Evolutionary conservation across 495 filamentous ascomycete genomes (phyloP).

Genomic region (Xylaria acuta): DNA sequence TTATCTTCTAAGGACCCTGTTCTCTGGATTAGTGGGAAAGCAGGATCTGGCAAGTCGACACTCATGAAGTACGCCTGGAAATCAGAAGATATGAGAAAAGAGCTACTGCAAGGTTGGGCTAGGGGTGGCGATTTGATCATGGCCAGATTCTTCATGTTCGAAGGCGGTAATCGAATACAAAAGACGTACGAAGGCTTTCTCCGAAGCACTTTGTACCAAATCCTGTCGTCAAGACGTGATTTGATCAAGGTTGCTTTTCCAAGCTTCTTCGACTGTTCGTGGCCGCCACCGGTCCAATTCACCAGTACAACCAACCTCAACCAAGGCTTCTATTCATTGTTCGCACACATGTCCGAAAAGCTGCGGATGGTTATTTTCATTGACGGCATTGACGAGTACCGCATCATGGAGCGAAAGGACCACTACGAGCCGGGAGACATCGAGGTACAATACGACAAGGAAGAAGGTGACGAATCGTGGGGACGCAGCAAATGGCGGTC

Average conservation of each 20-base stretch:
- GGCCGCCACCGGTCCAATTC: constrained; percentile 39
- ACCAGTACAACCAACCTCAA: constrained; percentile 40
- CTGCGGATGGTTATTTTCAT: constrained; percentile 40
- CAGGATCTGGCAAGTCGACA: constrained; percentile 47
- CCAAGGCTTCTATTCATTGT: constrained; percentile 39
- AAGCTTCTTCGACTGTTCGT: constrained; percentile 38
- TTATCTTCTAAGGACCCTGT: constrained; percentile 33
- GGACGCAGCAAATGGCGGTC: constrained; percentile 39
- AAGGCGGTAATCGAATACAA: constrained; percentile 47
- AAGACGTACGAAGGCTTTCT: constrained; percentile 51
- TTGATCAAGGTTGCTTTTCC: constrained; percentile 42
- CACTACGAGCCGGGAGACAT: constrained; percentile 37
- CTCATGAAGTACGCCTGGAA: constrained; percentile 43
- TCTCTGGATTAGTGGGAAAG: constrained; percentile 45
- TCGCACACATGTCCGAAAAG: constrained; percentile 37
- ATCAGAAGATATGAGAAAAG: constrained; percentile 30
- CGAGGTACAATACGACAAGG: constrained; percentile 36
- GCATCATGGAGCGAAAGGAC: constrained; percentile 41
- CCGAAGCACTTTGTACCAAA: constrained; percentile 45
- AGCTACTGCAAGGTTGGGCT: constrained; percentile 35
- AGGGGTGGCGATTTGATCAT: constrained; percentile 36
- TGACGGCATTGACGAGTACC: constrained; percentile 43
- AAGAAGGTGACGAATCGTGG: constrained; percentile 38
- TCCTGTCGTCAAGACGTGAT: constrained; percentile 40
- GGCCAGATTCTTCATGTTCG: constrained; percentile 51